Evolutionary conservation across 768 basidiomycete genomes (phyloP).

Genomic region (Dentipellis fragilis): DNA sequence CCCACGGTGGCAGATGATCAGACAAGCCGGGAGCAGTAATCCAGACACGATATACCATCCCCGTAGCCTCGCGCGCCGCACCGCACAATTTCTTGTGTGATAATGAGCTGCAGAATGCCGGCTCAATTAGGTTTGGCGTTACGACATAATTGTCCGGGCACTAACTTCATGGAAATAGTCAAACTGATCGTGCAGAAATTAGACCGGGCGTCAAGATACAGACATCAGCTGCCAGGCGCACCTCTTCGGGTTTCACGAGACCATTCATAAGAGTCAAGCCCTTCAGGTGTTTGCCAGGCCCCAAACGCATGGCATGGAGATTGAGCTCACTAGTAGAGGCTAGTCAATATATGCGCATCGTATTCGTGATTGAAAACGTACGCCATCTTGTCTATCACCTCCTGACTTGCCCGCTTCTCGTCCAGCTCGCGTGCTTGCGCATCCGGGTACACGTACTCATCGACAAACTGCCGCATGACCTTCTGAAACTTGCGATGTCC

Average conservation of each 20-base stretch:
- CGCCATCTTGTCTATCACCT: slow-evolving; percentile 79
- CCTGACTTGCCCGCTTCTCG: slow-evolving; percentile 77
- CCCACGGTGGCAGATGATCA: too few species aligned
- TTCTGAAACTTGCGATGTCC: slow-evolving; percentile 52
- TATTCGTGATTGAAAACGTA: slow-evolving; percentile 19
- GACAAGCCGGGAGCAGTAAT: too few species aligned
- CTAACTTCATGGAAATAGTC: slow-evolving; percentile 80
- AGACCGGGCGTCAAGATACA: too few species aligned
- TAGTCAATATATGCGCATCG: neutral
- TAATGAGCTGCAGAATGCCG: slow-evolving; percentile 40
- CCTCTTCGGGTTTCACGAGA: slow-evolving; percentile 67
- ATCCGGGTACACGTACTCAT: slow-evolving; percentile 49
- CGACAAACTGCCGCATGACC: slow-evolving; percentile 55
- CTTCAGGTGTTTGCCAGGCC: slow-evolving; percentile 81
- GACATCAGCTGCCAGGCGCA: slow-evolving; percentile 17
- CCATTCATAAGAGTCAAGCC: slow-evolving; percentile 71
- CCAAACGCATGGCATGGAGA: slow-evolving; percentile 85
- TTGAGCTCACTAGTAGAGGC: slow-evolving; percentile 40
- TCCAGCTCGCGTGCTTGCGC: slow-evolving; percentile 66
- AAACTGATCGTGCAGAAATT: slow-evolving; percentile 29
- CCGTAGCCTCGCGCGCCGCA: slow-evolving; percentile 67
- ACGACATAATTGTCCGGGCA: neutral
- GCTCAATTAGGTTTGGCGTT: neutral
- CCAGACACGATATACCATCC: slow-evolving; percentile 36
- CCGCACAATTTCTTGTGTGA: slow-evolving; percentile 71